These are phyloP conservation scores for Tubosaeta sp. DNA, from an alignment of 768 basidiomycete species.

Conservation along the genomic window DNA sequence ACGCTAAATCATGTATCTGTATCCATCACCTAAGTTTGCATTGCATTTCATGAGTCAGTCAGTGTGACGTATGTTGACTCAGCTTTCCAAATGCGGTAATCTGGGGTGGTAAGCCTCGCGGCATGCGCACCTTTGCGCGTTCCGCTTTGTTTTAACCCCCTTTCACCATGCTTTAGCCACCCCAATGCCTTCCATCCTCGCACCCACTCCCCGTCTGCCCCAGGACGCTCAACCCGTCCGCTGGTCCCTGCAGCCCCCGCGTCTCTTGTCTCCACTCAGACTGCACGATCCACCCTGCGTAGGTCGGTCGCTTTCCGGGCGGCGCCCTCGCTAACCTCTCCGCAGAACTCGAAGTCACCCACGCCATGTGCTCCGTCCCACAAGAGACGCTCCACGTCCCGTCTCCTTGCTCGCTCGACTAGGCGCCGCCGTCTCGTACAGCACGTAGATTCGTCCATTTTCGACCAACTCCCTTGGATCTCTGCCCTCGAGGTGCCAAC, in stretches of 20 bases:
- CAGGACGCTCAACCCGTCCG: constrained; percentile 7
- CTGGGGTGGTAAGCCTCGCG: constrained; percentile 19
- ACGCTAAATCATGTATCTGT: constrained; percentile 24
- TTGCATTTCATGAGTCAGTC: constrained; percentile 9
- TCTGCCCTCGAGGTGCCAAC: constrained; percentile 49
- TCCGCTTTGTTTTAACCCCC: constrained; percentile 8
- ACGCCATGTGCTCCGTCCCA: constrained; percentile 35
- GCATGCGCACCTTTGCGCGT: constrained; percentile 20
- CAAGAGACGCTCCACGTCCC: constrained; percentile 36
- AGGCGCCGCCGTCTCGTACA: constrained; percentile 40
- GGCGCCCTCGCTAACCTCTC: constrained; percentile 6
- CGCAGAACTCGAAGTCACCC: constrained; percentile 37
- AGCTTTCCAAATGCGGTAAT: constrained; percentile 23
- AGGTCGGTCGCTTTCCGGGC: constrained; percentile 4
- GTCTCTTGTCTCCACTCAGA: constrained; percentile 37
- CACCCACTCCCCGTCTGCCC: constrained; percentile 34
- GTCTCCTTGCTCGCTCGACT: constrained; percentile 33
- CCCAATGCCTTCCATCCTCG: constrained; percentile 41
- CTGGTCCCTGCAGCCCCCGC: constrained; percentile 26
- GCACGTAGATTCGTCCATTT: constrained; percentile 41
- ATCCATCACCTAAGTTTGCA: constrained; percentile 20
- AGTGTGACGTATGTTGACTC: no score
- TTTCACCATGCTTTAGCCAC: constrained; percentile 30
- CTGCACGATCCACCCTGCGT: constrained; percentile 29
- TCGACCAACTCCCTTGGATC: constrained; percentile 70